These are phyloP conservation scores for Xerocomus amazonicus DNA, from an alignment of 1,284 basidiomycete species.

Conservation along the genomic window DNA sequence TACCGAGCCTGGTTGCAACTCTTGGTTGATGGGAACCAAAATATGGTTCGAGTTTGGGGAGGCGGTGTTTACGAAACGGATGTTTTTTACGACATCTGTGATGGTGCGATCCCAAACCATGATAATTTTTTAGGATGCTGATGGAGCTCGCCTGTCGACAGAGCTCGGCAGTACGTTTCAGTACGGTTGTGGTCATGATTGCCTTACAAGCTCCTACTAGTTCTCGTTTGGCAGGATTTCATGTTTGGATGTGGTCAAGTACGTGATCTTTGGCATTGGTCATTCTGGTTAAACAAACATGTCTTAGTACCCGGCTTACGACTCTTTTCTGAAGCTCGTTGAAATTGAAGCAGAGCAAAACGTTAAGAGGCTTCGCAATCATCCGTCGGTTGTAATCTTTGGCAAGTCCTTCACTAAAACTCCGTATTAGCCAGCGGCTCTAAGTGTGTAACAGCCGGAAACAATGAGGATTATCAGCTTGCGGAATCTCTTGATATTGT, in stretches of 20 bases:
- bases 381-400: conserved; percentile 81
- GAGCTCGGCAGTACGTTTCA: conserved; percentile 64
- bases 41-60: conserved; percentile 83
- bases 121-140: background rate
- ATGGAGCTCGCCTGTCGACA: conserved; percentile 17
- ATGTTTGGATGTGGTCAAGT: conserved; percentile 84
- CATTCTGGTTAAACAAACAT: conserved; percentile 1
- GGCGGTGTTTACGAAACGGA: conserved; percentile 82
- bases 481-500: conserved; percentile 77
- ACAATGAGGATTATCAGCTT: conserved; percentile 87
- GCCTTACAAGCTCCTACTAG: conserved; percentile 36
- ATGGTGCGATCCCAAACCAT: conserved; percentile 44
- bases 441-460: conserved; percentile 57
- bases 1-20: conserved; percentile 74
- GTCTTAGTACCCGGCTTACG: conserved; percentile 70
- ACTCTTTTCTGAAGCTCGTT: conserved; percentile 65
- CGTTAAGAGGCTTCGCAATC: conserved; percentile 69
- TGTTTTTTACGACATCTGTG: conserved; percentile 75
- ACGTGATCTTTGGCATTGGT: conserved; percentile 8
- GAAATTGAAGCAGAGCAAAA: conserved; percentile 68
- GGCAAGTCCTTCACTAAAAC: conserved; percentile 40
- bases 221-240: conserved; percentile 88
- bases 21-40: conserved; percentile 76
- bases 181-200: background rate
- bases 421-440: background rate